Base-by-base conservation (phyloP, 2,329 filamentous ascomycete genomes). In the Pseudomassariella vexata region DNA sequence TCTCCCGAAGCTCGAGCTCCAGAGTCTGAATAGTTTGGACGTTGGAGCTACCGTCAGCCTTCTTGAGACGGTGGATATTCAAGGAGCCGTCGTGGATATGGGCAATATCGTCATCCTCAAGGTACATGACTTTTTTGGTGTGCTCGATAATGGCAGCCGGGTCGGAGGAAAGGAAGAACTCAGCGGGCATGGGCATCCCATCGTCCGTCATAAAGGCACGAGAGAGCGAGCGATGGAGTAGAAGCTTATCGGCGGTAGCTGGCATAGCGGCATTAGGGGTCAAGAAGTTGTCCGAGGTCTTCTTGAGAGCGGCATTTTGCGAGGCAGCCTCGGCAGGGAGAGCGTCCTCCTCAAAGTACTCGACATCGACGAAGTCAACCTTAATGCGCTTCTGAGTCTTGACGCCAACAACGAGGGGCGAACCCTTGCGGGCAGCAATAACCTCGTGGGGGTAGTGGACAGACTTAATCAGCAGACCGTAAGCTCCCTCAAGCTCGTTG, bases 61-160 rank as follows among this genome's bases (percentile, higher is more conserved):
- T 96, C 66, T 85, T 88, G 49, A 96, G 75, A 57, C 92, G 86
- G 74, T 98, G 92, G 54, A 98, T 98, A 76, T 96, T 96, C 50
- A 96, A 79, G 47, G 90, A 94, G 38, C 92, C 92, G 67, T 96
- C 92, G 70, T 96, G 90, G 53, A 98, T 95, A 71, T 96, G 92
- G 45, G 92, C 92, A 70, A 98, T 95, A 58, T 98, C 92, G 60
- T 96, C 92, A 59, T 98, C 92, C 73, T 98, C 92, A 36, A 96
- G 83, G 73, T 98, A 98, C 64, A 98, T 81, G 45, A 98, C 92
- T 77, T 96, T 96, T 79, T 96, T 96, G 60, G 92, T 98, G 76
- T 96, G 92, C 74, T 96, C 92, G 48, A 96, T 85, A 54, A 98
- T 95, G 54, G 92, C 89, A 23, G 92, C 95, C n/a, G 92, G 92